These are phyloP conservation scores for Somion occarium DNA, from an alignment of 1,284 basidiomycete species.

Conservation along the genomic window DNA sequence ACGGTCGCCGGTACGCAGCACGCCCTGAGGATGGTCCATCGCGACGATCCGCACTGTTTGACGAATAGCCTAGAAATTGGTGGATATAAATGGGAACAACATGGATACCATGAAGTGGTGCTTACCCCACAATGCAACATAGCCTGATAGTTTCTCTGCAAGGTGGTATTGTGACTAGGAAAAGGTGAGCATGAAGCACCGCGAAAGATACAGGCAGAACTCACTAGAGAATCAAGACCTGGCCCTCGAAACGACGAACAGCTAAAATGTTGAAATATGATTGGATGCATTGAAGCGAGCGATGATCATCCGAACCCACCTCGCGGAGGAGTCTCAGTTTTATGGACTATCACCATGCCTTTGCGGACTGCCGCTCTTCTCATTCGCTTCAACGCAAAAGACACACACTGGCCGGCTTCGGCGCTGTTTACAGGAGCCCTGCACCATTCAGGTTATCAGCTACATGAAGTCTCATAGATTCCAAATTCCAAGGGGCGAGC, in stretches of 20 bases:
- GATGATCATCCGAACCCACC: too few species aligned
- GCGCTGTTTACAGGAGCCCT: conserved; percentile 82
- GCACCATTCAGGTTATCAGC: conserved; percentile 1
- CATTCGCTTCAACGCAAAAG: conserved; percentile 89
- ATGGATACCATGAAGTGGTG: not conserved
- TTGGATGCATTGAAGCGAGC: conserved; percentile 8
- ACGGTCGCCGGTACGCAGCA: conserved; percentile 87
- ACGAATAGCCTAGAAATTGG: conserved; percentile 56
- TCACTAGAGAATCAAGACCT: conserved; percentile 80
- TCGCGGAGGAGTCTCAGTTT: conserved; percentile 76
- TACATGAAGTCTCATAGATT: not conserved
- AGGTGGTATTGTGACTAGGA: conserved; percentile 83
- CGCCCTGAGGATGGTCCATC: conserved; percentile 83
- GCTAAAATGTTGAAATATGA: conserved; percentile 47
- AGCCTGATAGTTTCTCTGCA: conserved; percentile 88
- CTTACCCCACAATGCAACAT: conserved; percentile 83
- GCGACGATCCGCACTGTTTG: conserved; percentile 90
- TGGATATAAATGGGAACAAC: not conserved
- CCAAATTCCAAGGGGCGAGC: not conserved
- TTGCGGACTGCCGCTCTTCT: conserved; percentile 83
- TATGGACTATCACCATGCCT: conserved; percentile 89
- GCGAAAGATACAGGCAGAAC: conserved; percentile 17
- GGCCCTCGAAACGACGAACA: conserved; percentile 75
- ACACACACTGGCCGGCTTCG: conserved; percentile 94
- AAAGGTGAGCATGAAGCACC: conserved; percentile 17